Base-by-base conservation (phyloP, 495 filamentous ascomycete genomes). In the Parathielavia appendiculata region DNA sequence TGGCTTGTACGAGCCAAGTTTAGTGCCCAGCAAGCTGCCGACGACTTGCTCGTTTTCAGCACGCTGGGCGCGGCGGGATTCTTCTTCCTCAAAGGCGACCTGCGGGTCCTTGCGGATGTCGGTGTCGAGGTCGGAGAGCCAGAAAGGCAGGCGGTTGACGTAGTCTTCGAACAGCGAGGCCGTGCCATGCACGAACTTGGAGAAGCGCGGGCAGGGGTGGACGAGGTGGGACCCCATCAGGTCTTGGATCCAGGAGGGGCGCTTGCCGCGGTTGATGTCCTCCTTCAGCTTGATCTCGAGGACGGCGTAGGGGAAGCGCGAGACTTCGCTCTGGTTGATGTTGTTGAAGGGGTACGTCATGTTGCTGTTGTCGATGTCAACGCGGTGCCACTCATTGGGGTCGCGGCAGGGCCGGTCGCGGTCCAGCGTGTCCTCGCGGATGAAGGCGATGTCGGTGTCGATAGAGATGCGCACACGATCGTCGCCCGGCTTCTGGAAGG, bases 61-160 rank as follows among this genome's bases (percentile, higher is more conserved):
- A 47, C 84, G 83, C 63, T 87, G 86, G 8, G 83, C 86, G 53
- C 86, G 83, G 46, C 85, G 81, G 63, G 91, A 86, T 69, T 96
- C 92, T 64, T 95, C 91, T 64, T 90, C 89, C 53, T 93, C 86
- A 70, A 95, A 97, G 1, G 95, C 93, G 35, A 82, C 81, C 67
- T 93, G 86, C 3, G 93, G 93, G 68, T 98, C 93, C 63, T 87
- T 88, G 52, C 91, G 83, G 64, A 98, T 97, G 64, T 98, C 93
- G 36, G 82, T 89, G 61, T 96, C 92, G 11, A 97, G 75, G 53
- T 92, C 88, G 58, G 85, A 81, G 4, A 97, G 82, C 93, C 93
- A 98, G 79, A 97, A 96, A 5, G 93, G 93, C 57, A 98, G 85
- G 56, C 81, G 90, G 73, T 97, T 97, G 70, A 98, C 92, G 67